These are phyloP conservation scores for Suillus americanus DNA, from an alignment of 768 basidiomycete genomes.

Conservation along the genomic window DNA sequence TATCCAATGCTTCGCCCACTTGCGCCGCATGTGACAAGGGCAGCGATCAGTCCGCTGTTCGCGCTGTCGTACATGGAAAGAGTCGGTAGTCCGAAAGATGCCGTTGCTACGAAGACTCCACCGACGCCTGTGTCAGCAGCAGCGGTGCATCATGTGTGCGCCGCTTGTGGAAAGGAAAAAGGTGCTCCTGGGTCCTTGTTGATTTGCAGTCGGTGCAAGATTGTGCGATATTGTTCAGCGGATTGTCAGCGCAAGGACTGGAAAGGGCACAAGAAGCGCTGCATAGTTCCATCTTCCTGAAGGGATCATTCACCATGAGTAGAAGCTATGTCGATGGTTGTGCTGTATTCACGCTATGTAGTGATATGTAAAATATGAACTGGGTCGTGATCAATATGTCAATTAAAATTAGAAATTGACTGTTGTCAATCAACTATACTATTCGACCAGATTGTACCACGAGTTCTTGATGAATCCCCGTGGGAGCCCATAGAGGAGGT, in stretches of 20 bases:
- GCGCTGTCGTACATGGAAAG: constrained; percentile 49
- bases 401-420: too few species aligned
- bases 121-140: neutral
- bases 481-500: too few species aligned
- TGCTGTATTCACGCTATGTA: too few species aligned
- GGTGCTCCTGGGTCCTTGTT: constrained; percentile 33
- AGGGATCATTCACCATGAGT: neutral
- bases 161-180: constrained; percentile 20
- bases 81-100: constrained; percentile 19
- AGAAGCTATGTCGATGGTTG: too few species aligned
- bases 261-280: constrained; percentile 44
- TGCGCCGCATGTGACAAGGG: constrained; percentile 44
- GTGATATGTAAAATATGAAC: too few species aligned
- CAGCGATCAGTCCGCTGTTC: constrained; percentile 55
- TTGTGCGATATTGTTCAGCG: constrained; percentile 40
- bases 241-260: constrained; percentile 48
- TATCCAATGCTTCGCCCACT: constrained; percentile 36
- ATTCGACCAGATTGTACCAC: too few species aligned
- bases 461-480: too few species aligned
- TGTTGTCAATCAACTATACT: too few species aligned
- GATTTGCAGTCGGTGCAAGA: constrained; percentile 39
- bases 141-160: constrained; percentile 12
- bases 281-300: constrained; percentile 11
- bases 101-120: neutral
- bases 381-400: too few species aligned